Evolutionary conservation across 345 rosid genomes (phyloP), one percentile per base, ranked within the genome.

Genomic region (Noccaea bulbosa): DNA sequence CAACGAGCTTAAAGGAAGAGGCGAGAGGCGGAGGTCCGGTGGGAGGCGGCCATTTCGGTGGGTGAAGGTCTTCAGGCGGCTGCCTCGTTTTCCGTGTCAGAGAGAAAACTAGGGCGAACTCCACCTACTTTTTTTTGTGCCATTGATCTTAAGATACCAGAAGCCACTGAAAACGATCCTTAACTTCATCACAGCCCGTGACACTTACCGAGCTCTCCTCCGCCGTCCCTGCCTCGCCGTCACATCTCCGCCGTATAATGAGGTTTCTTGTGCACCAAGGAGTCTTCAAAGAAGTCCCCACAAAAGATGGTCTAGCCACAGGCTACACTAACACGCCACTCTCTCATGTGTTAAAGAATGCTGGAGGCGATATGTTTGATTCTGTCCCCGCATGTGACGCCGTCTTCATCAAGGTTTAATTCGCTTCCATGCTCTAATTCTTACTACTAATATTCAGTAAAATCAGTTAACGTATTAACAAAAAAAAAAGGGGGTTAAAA

Each of bases 301-400:
- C 63, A 37, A 16, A 32, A 20, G 40, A 76, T 2, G 76, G 74
- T 52, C 7, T 66, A 2, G 53, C 72, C 69, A 45, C 39, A 0
- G 85, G 83, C 9, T 92, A 74, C 48, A 59, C 48, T 10, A 83
- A 70, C 34, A 86, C 92, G 2, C 86, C 94, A 1, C 69, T 92
- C 54, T 88, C 98, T 35, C 87, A 80, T 6, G 93, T n/a, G 81
- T 92, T 34, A n/a, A 71, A 72, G 11, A 76, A 84, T 20, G 82
- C 84, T 8, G 89, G 66, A 27, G 98, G 98, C 0, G 84, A 92
- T 77, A 88, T 90, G 91, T 90, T 92, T 47, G 56, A 50, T 15
- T 10, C 69, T 47, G 24, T 88, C 75, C 98, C 95, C 0, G 48
- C 74, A 10, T 88, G 89, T 33, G 88, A 92, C 55, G 88, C 85